Percentiles rank a stretch among this genome's conserved stretches.
These are phyloP conservation scores for Oemleria cerasiformis DNA, from an alignment of 306 rosid species.

Conservation along the genomic window DNA sequence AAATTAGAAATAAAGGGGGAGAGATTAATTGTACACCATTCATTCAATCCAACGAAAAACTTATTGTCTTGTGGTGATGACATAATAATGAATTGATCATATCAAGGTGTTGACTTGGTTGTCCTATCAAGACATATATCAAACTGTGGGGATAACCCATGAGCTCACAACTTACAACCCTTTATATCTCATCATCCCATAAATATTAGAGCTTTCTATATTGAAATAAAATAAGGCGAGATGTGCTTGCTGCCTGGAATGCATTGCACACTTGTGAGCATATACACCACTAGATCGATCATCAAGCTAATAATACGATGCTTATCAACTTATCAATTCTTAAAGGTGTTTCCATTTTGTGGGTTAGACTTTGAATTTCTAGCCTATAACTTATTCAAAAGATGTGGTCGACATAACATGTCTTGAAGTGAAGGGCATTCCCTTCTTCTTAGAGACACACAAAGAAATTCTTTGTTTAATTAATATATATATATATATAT, in stretches of 20 bases:
- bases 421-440: slow-evolving; percentile 8
- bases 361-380: slow-evolving; percentile 1
- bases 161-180: slow-evolving; percentile 9
- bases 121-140: slow-evolving; percentile 14
- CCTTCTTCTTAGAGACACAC: not conserved
- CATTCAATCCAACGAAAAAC: no score
- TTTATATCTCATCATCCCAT: slow-evolving; percentile 7
- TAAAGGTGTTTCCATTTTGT: slow-evolving; percentile 16
- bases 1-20: no score
- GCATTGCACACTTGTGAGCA: slow-evolving; percentile 18
- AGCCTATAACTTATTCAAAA: not conserved
- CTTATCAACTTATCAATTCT: slow-evolving; percentile 18
- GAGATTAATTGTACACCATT: no score
- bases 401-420: slow-evolving; percentile 10
- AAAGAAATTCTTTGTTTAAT: not conserved
- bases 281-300: not conserved
- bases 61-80: slow-evolving; percentile 18
- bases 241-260: slow-evolving; percentile 19
- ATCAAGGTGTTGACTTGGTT: slow-evolving; percentile 10
- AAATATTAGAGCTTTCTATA: not conserved
- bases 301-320: slow-evolving; percentile 7
- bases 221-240: not conserved
- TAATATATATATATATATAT: no score
- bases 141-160: slow-evolving; percentile 27
- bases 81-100: slow-evolving; percentile 7